A percentile compares a stretch with the other conserved stretches of the same genome.
phyloP scores from a whole-genome alignment of 1,284 basidiomycete genomes.

The Volvariella volvacea region DNA sequence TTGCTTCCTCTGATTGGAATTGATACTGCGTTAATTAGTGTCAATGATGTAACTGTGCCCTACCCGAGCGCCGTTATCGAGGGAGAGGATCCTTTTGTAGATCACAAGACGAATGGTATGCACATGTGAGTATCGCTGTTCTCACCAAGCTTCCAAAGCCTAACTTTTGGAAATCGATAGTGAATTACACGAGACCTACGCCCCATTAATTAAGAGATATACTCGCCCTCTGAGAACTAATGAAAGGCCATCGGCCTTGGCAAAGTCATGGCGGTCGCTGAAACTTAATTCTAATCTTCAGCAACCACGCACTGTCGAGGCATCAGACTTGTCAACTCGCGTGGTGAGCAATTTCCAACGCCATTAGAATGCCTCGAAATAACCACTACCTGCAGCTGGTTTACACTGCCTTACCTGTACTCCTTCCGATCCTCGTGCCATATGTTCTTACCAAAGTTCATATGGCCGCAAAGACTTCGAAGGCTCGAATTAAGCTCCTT shows the following conservation, averaged over 20 bases:
- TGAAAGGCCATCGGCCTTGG: constrained; percentile 18
- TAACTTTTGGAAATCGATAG: constrained; percentile 25
- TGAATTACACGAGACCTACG: constrained; percentile 48
- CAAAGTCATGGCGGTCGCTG: constrained; percentile 10
- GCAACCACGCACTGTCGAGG: constrained; percentile 37
- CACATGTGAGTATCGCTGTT: constrained; percentile 41
- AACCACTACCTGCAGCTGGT: neutral
- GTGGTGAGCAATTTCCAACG: constrained; percentile 56
- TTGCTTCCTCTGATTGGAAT: no score
- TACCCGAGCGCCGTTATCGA: constrained; percentile 77
- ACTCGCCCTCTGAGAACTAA: constrained; percentile 29
- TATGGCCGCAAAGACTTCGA: constrained; percentile 46
- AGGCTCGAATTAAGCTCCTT: constrained; percentile 51
- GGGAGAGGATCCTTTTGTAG: constrained; percentile 58
- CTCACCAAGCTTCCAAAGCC: neutral
- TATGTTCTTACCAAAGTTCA: constrained; percentile 43
- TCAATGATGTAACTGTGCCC: constrained; percentile 79
- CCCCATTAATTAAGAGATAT: constrained; percentile 48
- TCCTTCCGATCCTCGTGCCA: constrained; percentile 63
- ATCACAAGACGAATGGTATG: constrained; percentile 51
- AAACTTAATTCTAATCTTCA: constrained; percentile 33
- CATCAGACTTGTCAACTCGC: constrained; percentile 48
- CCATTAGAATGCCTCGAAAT: constrained; percentile 66
- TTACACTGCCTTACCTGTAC: no score
- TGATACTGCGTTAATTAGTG: no score